Percentiles rank a stretch among this genome's conserved stretches.
Evolutionary conservation across 352 stramenopile species (phyloP).

Genomic region (Phytophthora vignae): DNA sequence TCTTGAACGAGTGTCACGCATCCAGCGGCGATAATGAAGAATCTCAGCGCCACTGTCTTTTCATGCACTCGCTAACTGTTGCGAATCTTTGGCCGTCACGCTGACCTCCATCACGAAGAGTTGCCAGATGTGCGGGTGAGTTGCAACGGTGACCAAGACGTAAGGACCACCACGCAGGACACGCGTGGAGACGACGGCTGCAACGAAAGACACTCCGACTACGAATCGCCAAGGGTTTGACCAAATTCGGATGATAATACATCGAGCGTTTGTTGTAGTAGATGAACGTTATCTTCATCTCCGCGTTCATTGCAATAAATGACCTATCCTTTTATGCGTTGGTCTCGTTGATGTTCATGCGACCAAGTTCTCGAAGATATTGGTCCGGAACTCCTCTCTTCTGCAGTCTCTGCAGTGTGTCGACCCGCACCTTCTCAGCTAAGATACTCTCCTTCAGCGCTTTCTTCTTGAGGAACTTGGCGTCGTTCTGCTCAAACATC

Average conservation of each 20-base stretch:
- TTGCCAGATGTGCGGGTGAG: background rate
- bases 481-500: slow-evolving; percentile 74
- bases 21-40: too few relatives aligned
- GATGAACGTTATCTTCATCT: background rate
- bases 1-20: too few relatives aligned
- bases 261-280: background rate
- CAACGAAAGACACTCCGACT: background rate
- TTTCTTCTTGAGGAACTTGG: slow-evolving; percentile 79
- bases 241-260: background rate
- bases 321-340: slow-evolving; percentile 47
- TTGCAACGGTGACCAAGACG: slow-evolving; percentile 17
- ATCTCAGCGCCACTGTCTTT: too few relatives aligned
- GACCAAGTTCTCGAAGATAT: slow-evolving; percentile 72
- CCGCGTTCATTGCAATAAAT: too few relatives aligned
- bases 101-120: slow-evolving; percentile 4
- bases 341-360: slow-evolving; percentile 70
- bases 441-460: slow-evolving; percentile 75
- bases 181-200: background rate
- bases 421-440: slow-evolving; percentile 74
- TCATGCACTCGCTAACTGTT: too few relatives aligned
- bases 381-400: slow-evolving; percentile 73
- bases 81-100: background rate
- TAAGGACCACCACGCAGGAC: background rate
- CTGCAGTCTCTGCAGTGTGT: slow-evolving; percentile 67
- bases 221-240: too few relatives aligned